phyloP scores from a whole-genome alignment of 768 basidiomycete genomes.

The Suillus hirtellus region DNA sequence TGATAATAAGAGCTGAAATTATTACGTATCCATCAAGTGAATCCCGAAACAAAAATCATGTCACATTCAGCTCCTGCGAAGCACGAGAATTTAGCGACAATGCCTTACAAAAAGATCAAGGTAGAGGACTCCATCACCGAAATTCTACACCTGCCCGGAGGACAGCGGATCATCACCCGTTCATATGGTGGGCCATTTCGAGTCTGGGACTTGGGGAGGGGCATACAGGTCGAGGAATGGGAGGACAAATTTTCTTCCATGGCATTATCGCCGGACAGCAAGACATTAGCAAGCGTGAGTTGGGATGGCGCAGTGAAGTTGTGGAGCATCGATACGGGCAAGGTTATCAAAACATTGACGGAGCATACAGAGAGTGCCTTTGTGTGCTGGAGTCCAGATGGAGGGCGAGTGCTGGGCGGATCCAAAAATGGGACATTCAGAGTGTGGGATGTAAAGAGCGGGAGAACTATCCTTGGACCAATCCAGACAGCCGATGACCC shows the following conservation, averaged over 20 bases:
- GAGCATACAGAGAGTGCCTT: neutral
- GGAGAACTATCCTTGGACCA: neutral
- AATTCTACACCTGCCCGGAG: neutral
- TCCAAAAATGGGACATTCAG: neutral
- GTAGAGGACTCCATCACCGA: neutral
- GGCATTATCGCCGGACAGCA: neutral
- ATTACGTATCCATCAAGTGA: neutral
- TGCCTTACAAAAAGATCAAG: neutral
- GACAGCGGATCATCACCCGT: neutral
- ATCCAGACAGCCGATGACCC: neutral
- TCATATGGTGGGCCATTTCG: neutral
- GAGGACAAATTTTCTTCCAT: neutral
- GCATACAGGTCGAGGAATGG: neutral
- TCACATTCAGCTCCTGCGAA: neutral
- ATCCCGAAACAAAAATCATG: neutral
- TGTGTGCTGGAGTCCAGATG: conserved; percentile 1
- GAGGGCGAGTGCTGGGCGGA: neutral
- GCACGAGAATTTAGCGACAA: neutral
- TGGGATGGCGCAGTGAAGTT: neutral
- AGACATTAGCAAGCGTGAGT: neutral
- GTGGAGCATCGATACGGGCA: neutral
- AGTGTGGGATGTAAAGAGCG: neutral
- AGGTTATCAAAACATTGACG: neutral
- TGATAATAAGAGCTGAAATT: neutral
- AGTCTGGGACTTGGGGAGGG: neutral